Evolutionary conservation across 1,139 yeast species (phyloP).

Genomic region (Geotrichum candidum): DNA sequence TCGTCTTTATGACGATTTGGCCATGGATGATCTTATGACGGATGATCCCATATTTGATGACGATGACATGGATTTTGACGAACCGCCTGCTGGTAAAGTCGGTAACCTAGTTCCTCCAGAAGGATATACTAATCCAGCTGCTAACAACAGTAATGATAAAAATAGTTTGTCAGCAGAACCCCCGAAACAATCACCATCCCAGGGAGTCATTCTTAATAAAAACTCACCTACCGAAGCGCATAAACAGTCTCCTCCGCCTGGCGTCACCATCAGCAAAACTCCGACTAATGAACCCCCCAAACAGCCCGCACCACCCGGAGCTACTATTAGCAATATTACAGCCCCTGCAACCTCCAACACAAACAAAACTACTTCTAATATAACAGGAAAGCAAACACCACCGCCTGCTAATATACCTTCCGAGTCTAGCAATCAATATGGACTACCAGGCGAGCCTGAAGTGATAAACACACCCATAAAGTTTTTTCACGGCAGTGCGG

Average conservation of each 20-base stretch:
- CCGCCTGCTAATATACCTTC: not conserved
- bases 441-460: not conserved
- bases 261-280: not conserved
- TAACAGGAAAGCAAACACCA: not conserved
- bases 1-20: constrained; percentile 7
- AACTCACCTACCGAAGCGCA: not conserved
- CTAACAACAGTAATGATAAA: not conserved
- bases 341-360: not conserved
- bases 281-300: no score
- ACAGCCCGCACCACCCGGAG: no score
- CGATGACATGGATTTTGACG: constrained; percentile 5
- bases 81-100: not conserved
- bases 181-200: not conserved
- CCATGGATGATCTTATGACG: constrained; percentile 2
- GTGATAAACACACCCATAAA: constrained; percentile 12
- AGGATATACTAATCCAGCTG: not conserved
- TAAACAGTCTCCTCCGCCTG: not conserved
- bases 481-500: constrained; percentile 14
- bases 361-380: not conserved
- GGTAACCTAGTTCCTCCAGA: not conserved
- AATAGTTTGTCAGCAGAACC: not conserved
- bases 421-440: not conserved
- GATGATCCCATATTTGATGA: constrained; percentile 13
- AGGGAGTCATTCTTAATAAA: not conserved
- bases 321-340: not conserved